Percentiles rank a stretch among this genome's conserved stretches.
These are phyloP conservation scores for Paxillus rubicundulus DNA, from an alignment of 768 basidiomycete genomes.

Conservation along the genomic window DNA sequence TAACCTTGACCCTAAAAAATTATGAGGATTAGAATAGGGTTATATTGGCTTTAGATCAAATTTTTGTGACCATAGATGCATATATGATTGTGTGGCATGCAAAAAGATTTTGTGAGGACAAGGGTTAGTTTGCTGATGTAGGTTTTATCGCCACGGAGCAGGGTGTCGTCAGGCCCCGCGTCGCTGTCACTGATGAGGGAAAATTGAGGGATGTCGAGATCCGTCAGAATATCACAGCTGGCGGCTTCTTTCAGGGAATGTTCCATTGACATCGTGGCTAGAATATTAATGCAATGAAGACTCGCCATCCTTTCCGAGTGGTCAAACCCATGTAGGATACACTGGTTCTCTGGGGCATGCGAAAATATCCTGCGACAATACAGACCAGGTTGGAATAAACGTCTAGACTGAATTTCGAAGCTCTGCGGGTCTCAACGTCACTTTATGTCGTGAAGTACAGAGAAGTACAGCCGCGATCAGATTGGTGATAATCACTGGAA, in stretches of 20 bases:
- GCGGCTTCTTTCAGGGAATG: background rate
- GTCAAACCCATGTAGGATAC: background rate
- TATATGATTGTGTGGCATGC: too few species aligned
- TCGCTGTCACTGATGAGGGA: slow-evolving; percentile 25
- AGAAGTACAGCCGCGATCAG: too few species aligned
- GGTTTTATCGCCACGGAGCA: slow-evolving; percentile 30
- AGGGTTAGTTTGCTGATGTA: too few species aligned
- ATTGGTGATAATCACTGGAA: background rate
- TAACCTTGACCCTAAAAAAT: too few species aligned
- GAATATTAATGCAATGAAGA: background rate
- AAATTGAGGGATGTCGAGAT: slow-evolving; percentile 22
- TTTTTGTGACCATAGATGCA: too few species aligned
- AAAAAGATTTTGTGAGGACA: too few species aligned
- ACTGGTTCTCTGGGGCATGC: background rate
- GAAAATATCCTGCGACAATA: background rate
- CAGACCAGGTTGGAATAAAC: too few species aligned
- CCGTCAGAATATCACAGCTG: slow-evolving; percentile 14
- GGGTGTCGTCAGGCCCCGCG: slow-evolving; percentile 32
- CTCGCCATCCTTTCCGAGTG: background rate
- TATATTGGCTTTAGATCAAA: too few species aligned
- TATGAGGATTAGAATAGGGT: too few species aligned
- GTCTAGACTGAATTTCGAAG: background rate
- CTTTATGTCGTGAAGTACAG: background rate
- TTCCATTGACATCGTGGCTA: background rate
- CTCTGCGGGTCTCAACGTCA: background rate